Percentiles rank a stretch among this genome's conserved stretches.
phyloP scores from a whole-genome alignment of 2,329 filamentous ascomycete species.

The Aspergillus ustus region DNA sequence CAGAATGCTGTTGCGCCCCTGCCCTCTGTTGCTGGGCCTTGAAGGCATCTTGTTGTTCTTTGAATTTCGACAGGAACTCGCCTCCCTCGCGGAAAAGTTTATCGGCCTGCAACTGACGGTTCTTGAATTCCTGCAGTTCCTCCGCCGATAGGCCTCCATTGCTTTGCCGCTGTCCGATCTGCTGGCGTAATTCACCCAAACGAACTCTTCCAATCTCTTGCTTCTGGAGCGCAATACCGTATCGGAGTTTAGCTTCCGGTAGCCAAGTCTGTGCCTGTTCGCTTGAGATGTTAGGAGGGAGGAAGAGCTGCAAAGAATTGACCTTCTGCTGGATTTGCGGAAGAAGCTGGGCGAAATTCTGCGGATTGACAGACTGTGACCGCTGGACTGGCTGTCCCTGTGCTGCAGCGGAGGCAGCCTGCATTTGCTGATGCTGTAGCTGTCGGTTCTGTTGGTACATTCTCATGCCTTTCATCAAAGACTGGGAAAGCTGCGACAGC shows the following conservation, averaged over 20 bases:
- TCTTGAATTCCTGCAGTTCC: constrained; percentile 50
- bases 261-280: constrained; percentile 52
- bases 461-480: constrained; percentile 57
- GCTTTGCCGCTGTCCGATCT: constrained; percentile 43
- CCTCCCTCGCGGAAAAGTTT: constrained; percentile 50
- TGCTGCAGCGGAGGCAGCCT: constrained; percentile 25
- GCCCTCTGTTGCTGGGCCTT: constrained; percentile 41
- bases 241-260: constrained; percentile 51
- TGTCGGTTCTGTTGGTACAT: constrained; percentile 50
- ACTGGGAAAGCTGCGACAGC: constrained; percentile 56
- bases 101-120: constrained; percentile 45
- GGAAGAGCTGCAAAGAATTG: constrained; percentile 48
- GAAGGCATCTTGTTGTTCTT: constrained; percentile 53
- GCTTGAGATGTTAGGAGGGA: constrained; percentile 50
- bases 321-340: constrained; percentile 54
- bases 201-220: constrained; percentile 52
- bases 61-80: constrained; percentile 53
- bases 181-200: constrained; percentile 46
- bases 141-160: constrained; percentile 46
- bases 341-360: constrained; percentile 47
- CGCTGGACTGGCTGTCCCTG: constrained; percentile 34
- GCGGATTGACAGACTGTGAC: constrained; percentile 42
- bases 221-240: constrained; percentile 54
- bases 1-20: constrained; percentile 21
- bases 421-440: constrained; percentile 37